phyloP scores from a whole-genome alignment of 2,329 filamentous ascomycete species.

The Macrophomina tecta region DNA sequence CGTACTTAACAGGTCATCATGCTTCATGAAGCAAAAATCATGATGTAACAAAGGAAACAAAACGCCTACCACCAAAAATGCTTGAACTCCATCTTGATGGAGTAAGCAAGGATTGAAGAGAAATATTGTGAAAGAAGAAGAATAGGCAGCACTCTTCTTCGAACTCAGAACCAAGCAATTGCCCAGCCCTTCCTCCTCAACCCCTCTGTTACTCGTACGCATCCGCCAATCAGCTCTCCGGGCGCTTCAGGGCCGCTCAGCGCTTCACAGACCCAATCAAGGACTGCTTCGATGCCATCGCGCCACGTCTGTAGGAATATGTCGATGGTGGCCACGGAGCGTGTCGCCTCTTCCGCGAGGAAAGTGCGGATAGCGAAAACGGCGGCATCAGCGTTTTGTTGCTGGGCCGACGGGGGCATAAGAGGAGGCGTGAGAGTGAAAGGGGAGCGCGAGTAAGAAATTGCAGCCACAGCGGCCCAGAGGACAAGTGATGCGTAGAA shows the following conservation, averaged over 20 bases:
- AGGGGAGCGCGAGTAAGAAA: not conserved
- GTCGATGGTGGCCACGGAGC: not conserved
- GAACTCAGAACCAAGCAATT: conserved; percentile 15
- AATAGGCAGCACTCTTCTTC: conserved; percentile 1
- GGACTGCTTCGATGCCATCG: conserved; percentile 5
- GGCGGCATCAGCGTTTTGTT: not conserved
- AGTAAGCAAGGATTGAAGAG: not conserved
- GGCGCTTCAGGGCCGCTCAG: conserved; percentile 5
- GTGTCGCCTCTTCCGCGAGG: not conserved
- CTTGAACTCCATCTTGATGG: not conserved
- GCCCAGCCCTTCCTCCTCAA: conserved; percentile 10
- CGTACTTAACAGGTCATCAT: not conserved
- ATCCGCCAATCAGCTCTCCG: conserved; percentile 17
- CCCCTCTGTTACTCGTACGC: conserved; percentile 16
- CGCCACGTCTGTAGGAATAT: conserved; percentile 13
- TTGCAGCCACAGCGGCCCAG: conserved; percentile 35
- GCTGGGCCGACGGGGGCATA: not conserved
- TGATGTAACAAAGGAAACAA: conserved; percentile 16
- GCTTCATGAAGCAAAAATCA: not conserved
- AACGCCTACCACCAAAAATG: conserved; percentile 15
- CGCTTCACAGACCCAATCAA: conserved; percentile 16
- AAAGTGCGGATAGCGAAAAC: not conserved
- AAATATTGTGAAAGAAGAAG: not conserved
- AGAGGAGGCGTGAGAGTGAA: not conserved
- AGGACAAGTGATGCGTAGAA: conserved; percentile 44